These are phyloP conservation scores for Hyaloscypha hepaticicola DNA, from an alignment of 495 filamentous ascomycete species.

Conservation along the genomic window DNA sequence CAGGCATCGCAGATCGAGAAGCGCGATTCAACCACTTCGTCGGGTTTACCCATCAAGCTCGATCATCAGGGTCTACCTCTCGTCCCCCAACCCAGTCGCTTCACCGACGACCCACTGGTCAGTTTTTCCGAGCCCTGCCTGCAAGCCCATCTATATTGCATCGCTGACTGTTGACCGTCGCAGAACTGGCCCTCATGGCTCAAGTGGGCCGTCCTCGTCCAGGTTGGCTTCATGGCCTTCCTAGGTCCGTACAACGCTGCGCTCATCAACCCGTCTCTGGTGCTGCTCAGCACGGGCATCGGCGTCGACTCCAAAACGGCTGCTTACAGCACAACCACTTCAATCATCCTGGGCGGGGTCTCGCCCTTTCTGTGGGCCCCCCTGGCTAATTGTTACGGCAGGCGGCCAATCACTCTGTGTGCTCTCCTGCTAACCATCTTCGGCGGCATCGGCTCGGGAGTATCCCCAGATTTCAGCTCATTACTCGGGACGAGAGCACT, in stretches of 20 bases:
- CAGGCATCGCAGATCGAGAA: not conserved
- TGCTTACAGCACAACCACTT: conserved; percentile 32
- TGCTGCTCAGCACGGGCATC: conserved; percentile 27
- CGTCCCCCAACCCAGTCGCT: conserved; percentile 35
- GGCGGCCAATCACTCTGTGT: conserved; percentile 32
- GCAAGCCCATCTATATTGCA: not conserved
- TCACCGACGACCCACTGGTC: conserved; percentile 37
- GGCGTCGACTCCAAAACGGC: conserved; percentile 24
- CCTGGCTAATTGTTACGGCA: conserved; percentile 28
- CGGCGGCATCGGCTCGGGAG: conserved; percentile 31
- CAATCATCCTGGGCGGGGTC: conserved; percentile 31
- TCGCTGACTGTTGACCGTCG: not conserved
- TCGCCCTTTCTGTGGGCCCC: conserved; percentile 32
- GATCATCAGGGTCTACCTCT: conserved; percentile 32
- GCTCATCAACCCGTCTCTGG: conserved; percentile 29
- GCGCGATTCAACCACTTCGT: not conserved
- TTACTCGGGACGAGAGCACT: conserved; percentile 29
- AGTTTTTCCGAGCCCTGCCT: conserved; percentile 8
- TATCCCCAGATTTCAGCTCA: conserved; percentile 22
- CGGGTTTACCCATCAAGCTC: conserved; percentile 20
- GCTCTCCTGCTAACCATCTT: conserved; percentile 30
- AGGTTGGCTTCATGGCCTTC: conserved; percentile 35
- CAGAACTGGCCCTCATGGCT: conserved; percentile 35
- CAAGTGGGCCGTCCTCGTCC: conserved; percentile 34
- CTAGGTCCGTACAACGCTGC: conserved; percentile 33